phyloP scores from a whole-genome alignment of 75 land plant species.

The Adiantum capillusveneris region DNA sequence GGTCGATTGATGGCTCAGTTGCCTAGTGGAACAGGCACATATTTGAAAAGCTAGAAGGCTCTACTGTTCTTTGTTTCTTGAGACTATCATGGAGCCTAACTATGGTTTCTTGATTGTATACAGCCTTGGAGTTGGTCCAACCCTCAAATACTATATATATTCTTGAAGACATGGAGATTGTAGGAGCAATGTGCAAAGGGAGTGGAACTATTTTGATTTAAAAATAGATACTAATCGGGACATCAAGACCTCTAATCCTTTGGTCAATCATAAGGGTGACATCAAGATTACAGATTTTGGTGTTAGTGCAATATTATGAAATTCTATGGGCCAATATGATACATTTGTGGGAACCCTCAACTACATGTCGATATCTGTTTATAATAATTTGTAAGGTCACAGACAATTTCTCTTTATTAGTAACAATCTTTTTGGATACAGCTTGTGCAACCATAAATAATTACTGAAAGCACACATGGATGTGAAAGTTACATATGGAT shows the following conservation, averaged over 20 bases:
- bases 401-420: background rate
- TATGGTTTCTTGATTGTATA: background rate
- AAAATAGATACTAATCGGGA: constrained; percentile 93
- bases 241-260: constrained; percentile 85
- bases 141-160: constrained; percentile 49
- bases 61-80: too few relatives aligned
- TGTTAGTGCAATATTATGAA: constrained; percentile 75
- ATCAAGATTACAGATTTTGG: constrained; percentile 98
- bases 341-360: constrained; percentile 89
- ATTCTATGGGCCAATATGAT: constrained; percentile 71
- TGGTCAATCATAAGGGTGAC: constrained; percentile 90
- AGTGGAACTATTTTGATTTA: too few relatives aligned
- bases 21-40: too few relatives aligned
- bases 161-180: constrained; percentile 66
- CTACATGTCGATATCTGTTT: constrained; percentile 85
- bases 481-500: constrained; percentile 92
- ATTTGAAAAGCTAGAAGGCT: too few relatives aligned
- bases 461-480: constrained; percentile 52
- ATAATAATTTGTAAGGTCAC: too few relatives aligned
- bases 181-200: constrained; percentile 86
- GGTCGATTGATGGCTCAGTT: too few relatives aligned
- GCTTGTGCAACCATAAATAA: constrained; percentile 70
- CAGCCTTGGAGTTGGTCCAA: constrained; percentile 31
- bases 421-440: background rate
- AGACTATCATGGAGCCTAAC: too few relatives aligned